Evolutionary conservation across 2,329 filamentous ascomycete genomes (phyloP).

Genomic region (Fusarium irregulare): DNA sequence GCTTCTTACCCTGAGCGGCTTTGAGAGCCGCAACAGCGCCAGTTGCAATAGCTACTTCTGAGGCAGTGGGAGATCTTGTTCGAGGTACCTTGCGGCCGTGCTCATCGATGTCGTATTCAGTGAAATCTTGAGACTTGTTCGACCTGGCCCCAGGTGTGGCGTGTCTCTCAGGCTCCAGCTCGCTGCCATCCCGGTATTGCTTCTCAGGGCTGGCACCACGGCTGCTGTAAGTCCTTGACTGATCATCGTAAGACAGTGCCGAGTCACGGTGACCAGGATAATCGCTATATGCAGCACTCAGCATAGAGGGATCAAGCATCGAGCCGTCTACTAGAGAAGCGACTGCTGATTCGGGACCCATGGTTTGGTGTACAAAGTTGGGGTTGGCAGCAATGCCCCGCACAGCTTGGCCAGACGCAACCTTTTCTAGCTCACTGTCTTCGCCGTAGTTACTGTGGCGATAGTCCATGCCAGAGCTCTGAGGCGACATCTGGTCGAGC

Average conservation of each 20-base stretch:
- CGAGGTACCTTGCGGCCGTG: slow-evolving; percentile 66
- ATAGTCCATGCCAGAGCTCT: slow-evolving; percentile 67
- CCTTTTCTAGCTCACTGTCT: slow-evolving; percentile 67
- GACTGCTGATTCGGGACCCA: slow-evolving; percentile 87
- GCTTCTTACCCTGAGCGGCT: slow-evolving; percentile 61
- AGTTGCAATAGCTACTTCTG: slow-evolving; percentile 67
- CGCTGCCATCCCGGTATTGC: slow-evolving; percentile 55
- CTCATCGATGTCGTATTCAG: slow-evolving; percentile 69
- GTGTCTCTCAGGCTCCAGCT: slow-evolving; percentile 54
- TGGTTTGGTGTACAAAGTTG: slow-evolving; percentile 76
- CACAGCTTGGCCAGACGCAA: slow-evolving; percentile 76
- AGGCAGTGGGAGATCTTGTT: slow-evolving; percentile 63
- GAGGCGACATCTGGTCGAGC: slow-evolving; percentile 64
- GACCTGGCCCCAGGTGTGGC: slow-evolving; percentile 55
- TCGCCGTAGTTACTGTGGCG: slow-evolving; percentile 63
- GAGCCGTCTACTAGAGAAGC: slow-evolving; percentile 88
- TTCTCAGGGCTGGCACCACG: slow-evolving; percentile 57
- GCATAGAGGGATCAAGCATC: slow-evolving; percentile 71
- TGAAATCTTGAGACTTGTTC: slow-evolving; percentile 59
- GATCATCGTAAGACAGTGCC: slow-evolving; percentile 50
- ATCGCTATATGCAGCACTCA: slow-evolving; percentile 67
- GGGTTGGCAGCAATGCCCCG: slow-evolving; percentile 78
- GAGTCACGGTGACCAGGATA: slow-evolving; percentile 56
- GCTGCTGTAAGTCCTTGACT: slow-evolving; percentile 48
- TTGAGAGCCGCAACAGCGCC: slow-evolving; percentile 66